These are phyloP conservation scores for Aspergillus sp. DNA, from an alignment of 2,329 filamentous ascomycete genomes.

Conservation along the genomic window DNA sequence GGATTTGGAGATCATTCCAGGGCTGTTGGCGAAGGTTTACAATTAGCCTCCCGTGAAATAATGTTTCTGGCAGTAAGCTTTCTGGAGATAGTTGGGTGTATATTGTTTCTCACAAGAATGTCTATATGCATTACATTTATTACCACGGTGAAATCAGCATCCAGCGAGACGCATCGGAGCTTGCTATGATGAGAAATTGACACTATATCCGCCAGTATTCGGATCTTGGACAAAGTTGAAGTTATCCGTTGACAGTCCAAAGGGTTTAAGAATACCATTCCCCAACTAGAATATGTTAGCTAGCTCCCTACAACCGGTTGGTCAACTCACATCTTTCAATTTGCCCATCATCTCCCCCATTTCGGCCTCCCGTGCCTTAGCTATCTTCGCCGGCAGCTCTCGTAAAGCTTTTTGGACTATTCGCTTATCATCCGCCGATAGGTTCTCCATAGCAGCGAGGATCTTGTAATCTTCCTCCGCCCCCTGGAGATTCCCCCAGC, in stretches of 20 bases:
- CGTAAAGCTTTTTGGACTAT: constrained; percentile 67
- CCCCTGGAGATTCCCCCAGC: constrained; percentile 77
- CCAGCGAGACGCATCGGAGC: not conserved
- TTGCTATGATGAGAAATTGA: constrained; percentile 67
- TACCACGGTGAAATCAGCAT: not conserved
- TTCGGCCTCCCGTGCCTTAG: constrained; percentile 79
- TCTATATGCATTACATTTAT: not conserved
- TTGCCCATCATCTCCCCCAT: constrained; percentile 98
- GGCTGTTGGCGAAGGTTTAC: constrained; percentile 42
- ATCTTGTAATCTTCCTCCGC: constrained; percentile 78
- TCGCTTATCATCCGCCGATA: constrained; percentile 66
- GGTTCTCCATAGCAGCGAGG: constrained; percentile 59
- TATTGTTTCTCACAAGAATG: not conserved
- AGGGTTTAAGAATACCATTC: constrained; percentile 87
- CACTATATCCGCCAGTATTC: constrained; percentile 85
- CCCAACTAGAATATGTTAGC: constrained; percentile 59
- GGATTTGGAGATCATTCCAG: constrained; percentile 45
- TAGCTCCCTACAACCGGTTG: not conserved
- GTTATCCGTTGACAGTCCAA: constrained; percentile 90
- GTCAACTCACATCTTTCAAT: constrained; percentile 68
- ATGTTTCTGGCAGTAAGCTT: not conserved
- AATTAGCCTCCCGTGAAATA: constrained; percentile 22
- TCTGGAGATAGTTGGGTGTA: not conserved
- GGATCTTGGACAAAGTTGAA: constrained; percentile 94
- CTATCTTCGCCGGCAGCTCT: constrained; percentile 66